phyloP scores from a whole-genome alignment of 2,329 filamentous ascomycete species.

The Fusarium nanum region DNA sequence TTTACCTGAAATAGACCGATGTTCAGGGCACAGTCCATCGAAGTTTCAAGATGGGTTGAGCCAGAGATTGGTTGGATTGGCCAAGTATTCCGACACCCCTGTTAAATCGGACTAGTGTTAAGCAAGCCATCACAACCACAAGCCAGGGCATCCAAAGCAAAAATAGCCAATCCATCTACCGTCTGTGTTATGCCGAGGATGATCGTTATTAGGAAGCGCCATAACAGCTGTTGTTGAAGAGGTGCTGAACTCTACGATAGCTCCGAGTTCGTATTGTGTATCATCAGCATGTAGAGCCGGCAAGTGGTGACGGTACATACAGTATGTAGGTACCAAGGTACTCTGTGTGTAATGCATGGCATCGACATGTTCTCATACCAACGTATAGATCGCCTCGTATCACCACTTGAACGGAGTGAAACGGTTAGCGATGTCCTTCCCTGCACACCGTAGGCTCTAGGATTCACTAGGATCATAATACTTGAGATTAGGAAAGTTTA shows the following conservation, averaged over 20 bases:
- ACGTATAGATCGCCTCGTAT: slow-evolving; percentile 30
- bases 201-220: background rate
- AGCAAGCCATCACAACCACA: slow-evolving; percentile 8
- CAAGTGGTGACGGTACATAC: slow-evolving; percentile 2
- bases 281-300: background rate
- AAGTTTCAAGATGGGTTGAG: slow-evolving; percentile 15
- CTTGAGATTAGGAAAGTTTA: background rate
- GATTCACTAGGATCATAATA: slow-evolving; percentile 12
- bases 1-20: slow-evolving; percentile 12
- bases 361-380: slow-evolving; percentile 11
- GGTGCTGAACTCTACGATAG: background rate
- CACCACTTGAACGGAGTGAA: slow-evolving; percentile 15
- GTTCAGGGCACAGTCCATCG: background rate
- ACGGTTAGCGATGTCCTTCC: slow-evolving; percentile 5
- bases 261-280: background rate
- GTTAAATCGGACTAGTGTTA: background rate
- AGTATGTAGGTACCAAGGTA: background rate
- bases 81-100: slow-evolving; percentile 7
- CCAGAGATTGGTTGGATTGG: slow-evolving; percentile 14
- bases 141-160: slow-evolving; percentile 19
- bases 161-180: background rate
- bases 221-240: background rate
- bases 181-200: background rate
- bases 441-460: slow-evolving; percentile 1
- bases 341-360: background rate